Evolutionary conservation across 2,329 filamentous ascomycete genomes (phyloP).

Genomic region (Claviceps purpurea): DNA sequence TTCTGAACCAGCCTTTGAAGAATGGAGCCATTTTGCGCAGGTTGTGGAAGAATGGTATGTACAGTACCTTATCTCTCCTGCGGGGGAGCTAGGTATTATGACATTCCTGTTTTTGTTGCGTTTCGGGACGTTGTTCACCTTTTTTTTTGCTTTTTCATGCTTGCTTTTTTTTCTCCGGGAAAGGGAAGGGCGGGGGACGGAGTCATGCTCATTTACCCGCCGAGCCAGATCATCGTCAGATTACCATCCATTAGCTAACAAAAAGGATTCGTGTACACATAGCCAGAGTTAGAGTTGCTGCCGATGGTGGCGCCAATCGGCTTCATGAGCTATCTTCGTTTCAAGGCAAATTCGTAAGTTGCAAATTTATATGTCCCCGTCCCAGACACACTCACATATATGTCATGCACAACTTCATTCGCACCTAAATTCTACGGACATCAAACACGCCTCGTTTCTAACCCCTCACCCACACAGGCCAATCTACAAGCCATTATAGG

Average conservation of each 20-base stretch:
- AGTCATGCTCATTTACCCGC: no score
- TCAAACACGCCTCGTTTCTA: no score
- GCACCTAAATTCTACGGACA: not conserved
- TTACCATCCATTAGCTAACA: not conserved
- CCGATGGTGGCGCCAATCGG: constrained; percentile 81
- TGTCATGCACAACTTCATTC: not conserved
- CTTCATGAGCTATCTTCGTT: constrained; percentile 38
- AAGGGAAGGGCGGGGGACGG: no score
- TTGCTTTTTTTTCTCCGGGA: no score
- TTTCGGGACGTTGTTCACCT: no score
- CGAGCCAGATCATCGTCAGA: no score
- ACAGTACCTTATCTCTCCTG: no score
- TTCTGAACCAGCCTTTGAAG: constrained; percentile 38
- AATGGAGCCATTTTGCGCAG: constrained; percentile 32
- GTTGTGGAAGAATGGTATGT: constrained; percentile 35
- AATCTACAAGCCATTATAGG: constrained; percentile 66
- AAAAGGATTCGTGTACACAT: not conserved
- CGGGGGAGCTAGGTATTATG: no score
- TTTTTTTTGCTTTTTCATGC: not conserved
- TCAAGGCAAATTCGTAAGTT: constrained; percentile 28
- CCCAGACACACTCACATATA: not conserved
- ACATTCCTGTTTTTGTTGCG: no score
- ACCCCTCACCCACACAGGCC: constrained; percentile 23
- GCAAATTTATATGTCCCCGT: not conserved
- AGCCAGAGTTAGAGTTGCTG: constrained; percentile 62